phyloP scores from a whole-genome alignment of 768 basidiomycete species.

The Kwoniella sp. region DNA sequence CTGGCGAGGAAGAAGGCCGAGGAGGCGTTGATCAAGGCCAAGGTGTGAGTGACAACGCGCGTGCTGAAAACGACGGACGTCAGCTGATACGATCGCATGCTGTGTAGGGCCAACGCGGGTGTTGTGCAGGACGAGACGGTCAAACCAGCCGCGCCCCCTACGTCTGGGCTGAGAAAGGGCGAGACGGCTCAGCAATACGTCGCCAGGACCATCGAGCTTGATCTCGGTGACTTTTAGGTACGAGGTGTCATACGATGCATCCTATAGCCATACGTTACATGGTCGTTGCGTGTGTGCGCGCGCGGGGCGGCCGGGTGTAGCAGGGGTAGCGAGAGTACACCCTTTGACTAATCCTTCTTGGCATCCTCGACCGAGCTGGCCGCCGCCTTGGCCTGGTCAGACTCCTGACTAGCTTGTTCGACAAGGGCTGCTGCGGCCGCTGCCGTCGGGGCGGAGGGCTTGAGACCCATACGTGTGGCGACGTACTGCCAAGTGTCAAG shows the following conservation, averaged over 20 bases:
- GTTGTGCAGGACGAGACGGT: conserved; percentile 18
- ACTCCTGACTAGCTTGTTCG: conserved; percentile 12
- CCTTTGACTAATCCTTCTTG: no score
- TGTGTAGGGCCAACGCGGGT: conserved; percentile 9
- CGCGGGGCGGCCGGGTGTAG: no score
- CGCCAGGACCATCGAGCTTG: conserved; percentile 45
- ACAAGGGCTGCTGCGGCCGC: conserved; percentile 10
- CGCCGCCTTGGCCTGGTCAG: background rate
- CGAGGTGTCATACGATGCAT: no score
- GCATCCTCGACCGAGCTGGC: background rate
- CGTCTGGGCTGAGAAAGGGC: conserved; percentile 27
- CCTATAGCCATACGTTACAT: no score
- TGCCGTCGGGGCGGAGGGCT: conserved; percentile 18
- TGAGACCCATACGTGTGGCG: conserved; percentile 31
- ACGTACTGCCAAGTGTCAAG: conserved; percentile 18
- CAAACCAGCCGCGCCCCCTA: conserved; percentile 21
- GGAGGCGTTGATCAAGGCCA: conserved; percentile 63
- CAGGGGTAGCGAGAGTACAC: no score
- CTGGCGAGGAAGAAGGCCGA: conserved; percentile 69
- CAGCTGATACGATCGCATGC: background rate
- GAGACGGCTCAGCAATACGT: conserved; percentile 40
- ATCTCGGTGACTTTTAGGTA: conserved; percentile 47
- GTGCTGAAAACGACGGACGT: background rate
- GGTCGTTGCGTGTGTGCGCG: no score
- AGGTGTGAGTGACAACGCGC: conserved; percentile 44